Evolutionary conservation across 768 basidiomycete species (phyloP), one percentile per base, ranked within the genome.

Genomic region (Postia placenta): DNA sequence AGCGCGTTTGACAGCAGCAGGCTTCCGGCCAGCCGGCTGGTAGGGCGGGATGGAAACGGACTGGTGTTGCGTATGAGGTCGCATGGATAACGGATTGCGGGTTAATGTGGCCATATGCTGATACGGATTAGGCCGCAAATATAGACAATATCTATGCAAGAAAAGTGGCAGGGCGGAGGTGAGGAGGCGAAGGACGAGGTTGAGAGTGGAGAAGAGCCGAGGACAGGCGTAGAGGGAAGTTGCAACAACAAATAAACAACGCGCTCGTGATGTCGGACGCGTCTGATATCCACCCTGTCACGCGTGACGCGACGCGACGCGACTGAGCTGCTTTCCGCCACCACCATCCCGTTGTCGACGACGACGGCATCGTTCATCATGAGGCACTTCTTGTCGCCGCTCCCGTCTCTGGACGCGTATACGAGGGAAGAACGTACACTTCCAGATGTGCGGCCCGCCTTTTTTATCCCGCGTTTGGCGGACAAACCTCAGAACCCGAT

Each of bases 401-500:
- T 33, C 9, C 7, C 15, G 30, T 33, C 30, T 33, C 30, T 33
- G 30, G 30, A 33, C 15, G 30, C 30, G 30, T 33, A 17, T 23
- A 11, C 14, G 6, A 15, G 15, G 6, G 5, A n/a, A n/a, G n/a
- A n/a, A n/a, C n/a, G n/a, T 41, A 14, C 50, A 7, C 48, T 59
- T 5, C 53, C 56, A 3, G 54, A 55, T 5, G 17, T 63, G 5
- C 37, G 48, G 3, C 55, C 61, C 0, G 63, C 52, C 12, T 88
- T 89, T 63, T 80, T 75, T 48, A 69, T 87, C n/a, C 82, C 85
- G 9, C 64, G 56, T n/a, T 65, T 91, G 39, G 67, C 72, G n/a
- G 76, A 88, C 50, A 79, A 76, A 54, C 87, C 87, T 2, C 87
- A 89, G 60, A 82, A 91, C 61, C 87, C 87, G 2, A 87, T 89